phyloP scores from a whole-genome alignment of 2,329 filamentous ascomycete species.

The Macroventuria anomochaeta region DNA sequence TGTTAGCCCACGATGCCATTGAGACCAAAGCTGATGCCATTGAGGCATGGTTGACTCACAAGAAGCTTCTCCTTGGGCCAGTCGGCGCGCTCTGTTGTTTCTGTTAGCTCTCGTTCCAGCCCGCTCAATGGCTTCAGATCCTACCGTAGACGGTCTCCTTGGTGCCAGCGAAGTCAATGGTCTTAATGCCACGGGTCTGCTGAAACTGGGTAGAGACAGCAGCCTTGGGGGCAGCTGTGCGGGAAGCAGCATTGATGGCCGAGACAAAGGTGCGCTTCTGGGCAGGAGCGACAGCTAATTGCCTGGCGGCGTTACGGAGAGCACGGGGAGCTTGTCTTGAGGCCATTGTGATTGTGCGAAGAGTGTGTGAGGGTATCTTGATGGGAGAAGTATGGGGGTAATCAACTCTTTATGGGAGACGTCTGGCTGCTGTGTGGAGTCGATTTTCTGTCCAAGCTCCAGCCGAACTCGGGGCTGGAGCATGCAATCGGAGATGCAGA shows the following conservation, averaged over 20 bases:
- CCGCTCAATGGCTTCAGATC: slow-evolving; percentile 36
- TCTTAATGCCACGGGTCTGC: slow-evolving; percentile 89
- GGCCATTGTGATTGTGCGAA: slow-evolving; percentile 68
- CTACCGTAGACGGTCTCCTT: slow-evolving; percentile 94
- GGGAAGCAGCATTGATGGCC: slow-evolving; percentile 60
- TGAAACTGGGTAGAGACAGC: slow-evolving; percentile 61
- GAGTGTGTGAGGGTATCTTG: slow-evolving; percentile 47
- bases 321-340: slow-evolving; percentile 73
- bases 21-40: slow-evolving; percentile 22
- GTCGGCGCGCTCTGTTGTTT: slow-evolving; percentile 82
- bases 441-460: slow-evolving; percentile 22
- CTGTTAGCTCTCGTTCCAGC: slow-evolving; percentile 31
- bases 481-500: slow-evolving; percentile 11
- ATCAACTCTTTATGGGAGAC: slow-evolving; percentile 35
- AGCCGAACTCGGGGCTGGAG: slow-evolving; percentile 18
- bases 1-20: slow-evolving; percentile 35
- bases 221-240: slow-evolving; percentile 55
- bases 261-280: slow-evolving; percentile 66
- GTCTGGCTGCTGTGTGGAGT: slow-evolving; percentile 17
- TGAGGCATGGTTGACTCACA: slow-evolving; percentile 63
- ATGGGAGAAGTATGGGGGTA: slow-evolving; percentile 28
- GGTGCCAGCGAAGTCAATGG: slow-evolving; percentile 95
- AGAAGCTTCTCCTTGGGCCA: slow-evolving; percentile 99
- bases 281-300: slow-evolving; percentile 59
- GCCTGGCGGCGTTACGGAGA: slow-evolving; percentile 63